Base-by-base conservation (phyloP, 768 basidiomycete genomes). In the Phanerodontia chrysosporium region DNA sequence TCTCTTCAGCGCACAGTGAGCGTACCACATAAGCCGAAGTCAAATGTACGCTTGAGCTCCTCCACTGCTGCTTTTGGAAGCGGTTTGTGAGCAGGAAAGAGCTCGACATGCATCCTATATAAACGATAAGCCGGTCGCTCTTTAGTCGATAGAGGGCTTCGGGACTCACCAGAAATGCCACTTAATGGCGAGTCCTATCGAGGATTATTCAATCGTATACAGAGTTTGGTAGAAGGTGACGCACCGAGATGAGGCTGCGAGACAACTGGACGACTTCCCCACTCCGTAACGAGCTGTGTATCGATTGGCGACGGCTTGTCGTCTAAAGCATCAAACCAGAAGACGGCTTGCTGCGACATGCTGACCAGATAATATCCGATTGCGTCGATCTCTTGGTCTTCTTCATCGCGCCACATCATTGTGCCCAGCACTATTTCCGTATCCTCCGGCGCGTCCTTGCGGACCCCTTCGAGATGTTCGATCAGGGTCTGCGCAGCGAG, bases 51-150 rank as follows among this genome's bases (percentile, higher is more conserved):
- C 1, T 46, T 46, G 1, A 67, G 30, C 30, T 65, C 59, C 4
- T 59, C 29, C 5, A 64, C 13, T 0, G 27, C 44, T 2, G 51
- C 27, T 5, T 49, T 22, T 1, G 45, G 7, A 3, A 63, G 28
- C 0, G 9, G 12, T 18, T 58, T 57, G 14, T 61, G 27, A 49
- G 56, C 21, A 0, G 69, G 69, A 51, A 66, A 70, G 51, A 66
- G 62, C 14, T 55, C 45, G 4, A 66, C 61, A 45, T 69, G 68
- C 2, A 30, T 2, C 68, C 66, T 69, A 32, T n/a, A 5, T 4
- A 42, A 18, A 42, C 4, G 10, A 18, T 42, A 4, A 42, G 39
- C 18, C 6, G 9, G 4, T 4, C 18, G 39, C 6, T 9, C 18
- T 8, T 10, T 42, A 18, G 6, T 10, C 39, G 39, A 35, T 13